Evolutionary conservation across 2,329 filamentous ascomycete genomes (phyloP), one percentile per base, ranked within the genome.

Genomic region (Penicillium hordei): DNA sequence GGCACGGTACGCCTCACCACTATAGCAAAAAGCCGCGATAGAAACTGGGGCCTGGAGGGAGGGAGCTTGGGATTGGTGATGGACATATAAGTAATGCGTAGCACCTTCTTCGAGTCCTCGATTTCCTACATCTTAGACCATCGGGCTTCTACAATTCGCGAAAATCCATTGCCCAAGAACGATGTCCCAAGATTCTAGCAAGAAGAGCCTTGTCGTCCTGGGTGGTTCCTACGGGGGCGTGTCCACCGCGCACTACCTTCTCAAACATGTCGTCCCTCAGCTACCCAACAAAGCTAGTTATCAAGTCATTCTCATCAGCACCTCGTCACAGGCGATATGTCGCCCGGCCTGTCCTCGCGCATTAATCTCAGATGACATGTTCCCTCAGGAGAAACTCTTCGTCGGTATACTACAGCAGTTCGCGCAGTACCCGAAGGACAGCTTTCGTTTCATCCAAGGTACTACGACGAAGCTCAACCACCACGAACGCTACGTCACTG

Each of bases 211-310:
- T 21, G 38, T 85, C 59, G 74, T 86, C 23, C 69, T 86, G 2
- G 83, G 83, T 25, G 81, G 77, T 21, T 83, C 81, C 10, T 84
- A 81, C 60, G 81, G 70, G 12, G 83, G 83, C 25, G 55, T 83
- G 4, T 79, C 78, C 6, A 76, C 72, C 4, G 81, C 83, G 1
- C 83, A 86, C 61, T 82, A 83, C 61, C 71, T 83, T 29, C 78
- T 83, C 29, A 80, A 80, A 59, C 81, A 86, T 71, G 74, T 75
- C 25, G 46, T 84, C 10, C 80, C 82, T 0, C 60, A 71, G 31
- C 68, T 79, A 1, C 50, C 76, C 1, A 65, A 72, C n/a, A 69
- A 72, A 25, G 51, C 65, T 0, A 56, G 65, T 0, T 81, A 80
- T 61, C 71, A 76, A 38, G 64, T 83, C 40, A 61, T 79, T 25